A percentile compares a stretch with the other conserved stretches of the same genome.
phyloP scores from a whole-genome alignment of 2,329 filamentous ascomycete species.

The Penicillium digitatum region DNA sequence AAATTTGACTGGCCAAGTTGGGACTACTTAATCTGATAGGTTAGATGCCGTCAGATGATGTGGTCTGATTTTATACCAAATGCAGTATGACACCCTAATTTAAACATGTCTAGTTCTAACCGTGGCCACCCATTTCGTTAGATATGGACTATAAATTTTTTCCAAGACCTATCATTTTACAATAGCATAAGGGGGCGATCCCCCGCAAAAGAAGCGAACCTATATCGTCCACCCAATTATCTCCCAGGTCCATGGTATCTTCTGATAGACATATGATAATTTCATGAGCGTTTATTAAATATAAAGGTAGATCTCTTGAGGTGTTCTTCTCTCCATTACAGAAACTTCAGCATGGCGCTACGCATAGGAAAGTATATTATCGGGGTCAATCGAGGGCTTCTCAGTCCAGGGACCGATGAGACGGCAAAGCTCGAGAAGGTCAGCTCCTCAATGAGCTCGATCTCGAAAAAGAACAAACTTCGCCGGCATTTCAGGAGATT shows the following conservation, averaged over 20 bases:
- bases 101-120: neutral
- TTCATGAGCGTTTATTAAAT: neutral
- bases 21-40: neutral
- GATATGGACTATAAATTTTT: no score
- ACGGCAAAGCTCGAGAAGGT: constrained; percentile 10
- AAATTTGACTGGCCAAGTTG: neutral
- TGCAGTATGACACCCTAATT: neutral
- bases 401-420: constrained; percentile 7
- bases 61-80: neutral
- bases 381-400: constrained; percentile 13
- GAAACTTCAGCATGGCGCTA: neutral
- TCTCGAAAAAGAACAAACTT: constrained; percentile 31
- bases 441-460: constrained; percentile 11
- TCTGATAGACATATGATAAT: constrained; percentile 1
- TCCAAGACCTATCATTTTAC: neutral
- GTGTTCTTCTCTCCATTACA: neutral
- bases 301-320: neutral
- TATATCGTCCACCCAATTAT: neutral
- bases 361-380: constrained; percentile 12
- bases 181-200: neutral
- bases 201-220: neutral
- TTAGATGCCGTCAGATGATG: neutral
- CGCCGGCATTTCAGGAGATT: constrained; percentile 44
- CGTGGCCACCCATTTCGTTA: neutral
- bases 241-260: neutral